Percentiles rank a stretch among this genome's conserved stretches.
Conservation (phyloP, 108 stramenopile species). For the Nitzschia putrida region DNA sequence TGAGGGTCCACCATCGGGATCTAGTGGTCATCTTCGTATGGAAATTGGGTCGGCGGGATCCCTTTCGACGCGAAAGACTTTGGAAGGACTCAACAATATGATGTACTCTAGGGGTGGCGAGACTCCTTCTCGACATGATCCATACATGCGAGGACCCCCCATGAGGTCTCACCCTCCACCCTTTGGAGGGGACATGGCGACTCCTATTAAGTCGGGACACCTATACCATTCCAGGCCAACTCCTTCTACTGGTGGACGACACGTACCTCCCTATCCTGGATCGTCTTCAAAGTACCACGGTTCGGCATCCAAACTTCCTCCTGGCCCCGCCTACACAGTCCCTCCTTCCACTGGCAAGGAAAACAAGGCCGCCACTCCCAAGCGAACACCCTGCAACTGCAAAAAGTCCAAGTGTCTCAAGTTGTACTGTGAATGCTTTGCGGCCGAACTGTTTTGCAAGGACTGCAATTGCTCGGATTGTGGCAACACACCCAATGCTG, state of each 20-base stretch:
- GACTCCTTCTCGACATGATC: conserved; percentile 1
- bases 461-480: conserved; percentile 93
- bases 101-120: conserved; percentile 6
- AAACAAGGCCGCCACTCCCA: conserved; percentile 16
- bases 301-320: conserved; percentile 13
- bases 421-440: conserved; percentile 94
- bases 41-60: conserved; percentile 36
- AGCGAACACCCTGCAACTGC: conserved; percentile 72
- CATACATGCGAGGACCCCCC: neutral
- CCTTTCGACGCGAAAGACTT: conserved; percentile 32
- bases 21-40: conserved; percentile 25
- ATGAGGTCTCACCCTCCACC: neutral
- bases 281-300: conserved; percentile 6
- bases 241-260: neutral
- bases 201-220: conserved; percentile 25
- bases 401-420: conserved; percentile 95
- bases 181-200: conserved; percentile 7
- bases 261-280: neutral
- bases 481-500: conserved; percentile 69
- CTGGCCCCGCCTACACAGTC: neutral
- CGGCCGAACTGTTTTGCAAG: conserved; percentile 77
- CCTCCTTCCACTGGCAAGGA: conserved; percentile 37
- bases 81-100: conserved; percentile 53
- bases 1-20: neutral
- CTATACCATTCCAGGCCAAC: conserved; percentile 17